Evolutionary conservation across 1,284 basidiomycete species (phyloP).

Genomic region (Bondarzewia mesenterica): DNA sequence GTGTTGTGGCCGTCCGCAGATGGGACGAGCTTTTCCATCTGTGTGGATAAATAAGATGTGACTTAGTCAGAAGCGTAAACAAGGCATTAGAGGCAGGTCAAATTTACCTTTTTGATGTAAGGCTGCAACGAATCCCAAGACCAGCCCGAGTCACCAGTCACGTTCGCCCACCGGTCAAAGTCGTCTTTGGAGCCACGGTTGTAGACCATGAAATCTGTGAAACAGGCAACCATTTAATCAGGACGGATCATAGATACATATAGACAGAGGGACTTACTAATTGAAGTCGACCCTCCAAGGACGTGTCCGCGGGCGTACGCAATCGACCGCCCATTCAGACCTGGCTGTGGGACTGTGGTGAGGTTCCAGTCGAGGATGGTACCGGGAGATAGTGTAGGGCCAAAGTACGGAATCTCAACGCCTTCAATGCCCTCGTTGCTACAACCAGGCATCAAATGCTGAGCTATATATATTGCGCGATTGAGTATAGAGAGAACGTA

Average conservation of each 20-base stretch:
- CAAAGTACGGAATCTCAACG: neutral
- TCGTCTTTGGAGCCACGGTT: slow-evolving; percentile 23
- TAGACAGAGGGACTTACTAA: slow-evolving; percentile 20
- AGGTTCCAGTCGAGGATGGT: slow-evolving; percentile 21
- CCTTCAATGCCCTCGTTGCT: neutral
- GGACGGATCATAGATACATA: neutral
- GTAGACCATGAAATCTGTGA: slow-evolving; percentile 20
- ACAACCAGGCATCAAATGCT: neutral
- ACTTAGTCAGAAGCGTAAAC: too few relatives aligned
- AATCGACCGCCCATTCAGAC: slow-evolving; percentile 20
- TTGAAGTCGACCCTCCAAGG: slow-evolving; percentile 30
- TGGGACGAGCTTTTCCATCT: slow-evolving; percentile 15
- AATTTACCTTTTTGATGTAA: slow-evolving; percentile 21
- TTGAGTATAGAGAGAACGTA: neutral
- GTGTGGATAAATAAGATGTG: neutral
- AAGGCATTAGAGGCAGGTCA: neutral
- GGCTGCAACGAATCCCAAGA: slow-evolving; percentile 19
- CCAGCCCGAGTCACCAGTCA: slow-evolving; percentile 23
- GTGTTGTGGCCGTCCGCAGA: slow-evolving; percentile 15
- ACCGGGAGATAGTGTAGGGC: neutral
- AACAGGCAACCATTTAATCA: neutral
- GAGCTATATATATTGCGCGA: neutral
- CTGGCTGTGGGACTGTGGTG: slow-evolving; percentile 24
- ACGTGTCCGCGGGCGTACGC: slow-evolving; percentile 25
- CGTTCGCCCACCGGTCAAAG: slow-evolving; percentile 19